Base-by-base conservation (phyloP, 805 yeast species). In the Saturnispora saitoi region DNA sequence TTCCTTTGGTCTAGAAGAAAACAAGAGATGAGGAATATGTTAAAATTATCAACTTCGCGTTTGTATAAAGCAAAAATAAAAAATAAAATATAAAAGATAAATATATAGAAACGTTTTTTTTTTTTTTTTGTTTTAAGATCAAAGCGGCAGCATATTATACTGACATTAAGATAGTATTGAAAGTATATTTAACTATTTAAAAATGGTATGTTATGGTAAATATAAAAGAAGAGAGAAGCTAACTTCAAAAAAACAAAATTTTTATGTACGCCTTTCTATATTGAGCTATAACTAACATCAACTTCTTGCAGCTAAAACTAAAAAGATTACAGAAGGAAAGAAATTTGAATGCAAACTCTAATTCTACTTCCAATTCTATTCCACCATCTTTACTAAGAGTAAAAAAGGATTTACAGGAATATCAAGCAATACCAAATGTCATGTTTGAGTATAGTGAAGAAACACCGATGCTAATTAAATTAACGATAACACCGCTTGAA, bases 351-450 rank as follows among this genome's bases (percentile, higher is more conserved):
- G 49, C 31, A 56, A 56, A 24, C 43, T 40, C 11, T 31, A 39
- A 15, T 42, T 58, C 19, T 29, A 34, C 15, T 36, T 20, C 28
- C 15, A 28, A 28, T 10, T 30, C 39, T 11, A 38, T 50, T 48
- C 28, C 54, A 49, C 17, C 56, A 53, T 32, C 32, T 1, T 87
- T 82, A 58, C 71, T 86, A 22, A 71, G 95, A 43, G 77, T 83
- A 17, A 90, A 86, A 57, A 83, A 82, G 59, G 87, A 88, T 62
- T 64, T 87, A 42, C 77, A 83, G 8, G 95, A 84, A 59, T 48
- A 80, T 79, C 49, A 82, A 76, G 67, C 66, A 65, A 58, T 68
- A 77, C 41, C 68, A 56, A 32, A 76, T 74, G 52, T 58, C 10
- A 15, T 19, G 4, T 39, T 58, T 10, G 19, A 26, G 52, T 77